Percentiles rank a stretch among this genome's conserved stretches.
Conservation (phyloP, 768 basidiomycete genomes). For the Fistulinella prunicolor region DNA sequence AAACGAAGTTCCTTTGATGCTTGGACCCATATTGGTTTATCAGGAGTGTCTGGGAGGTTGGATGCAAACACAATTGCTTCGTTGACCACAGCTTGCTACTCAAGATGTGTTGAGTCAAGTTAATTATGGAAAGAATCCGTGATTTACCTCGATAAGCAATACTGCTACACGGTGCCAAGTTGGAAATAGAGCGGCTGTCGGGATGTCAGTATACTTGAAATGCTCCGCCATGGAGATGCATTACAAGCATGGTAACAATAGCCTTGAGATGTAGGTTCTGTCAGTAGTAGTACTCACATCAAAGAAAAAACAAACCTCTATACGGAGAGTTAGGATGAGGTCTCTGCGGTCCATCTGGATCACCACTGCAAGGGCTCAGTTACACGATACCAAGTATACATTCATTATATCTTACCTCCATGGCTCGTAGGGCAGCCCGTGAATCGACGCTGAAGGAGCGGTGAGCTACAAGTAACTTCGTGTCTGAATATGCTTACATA, state of each 20-base stretch:
- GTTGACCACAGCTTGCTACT: constrained; percentile 18
- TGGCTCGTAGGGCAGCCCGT: constrained; percentile 15
- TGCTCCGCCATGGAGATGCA: neutral
- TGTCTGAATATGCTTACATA: constrained; percentile 2
- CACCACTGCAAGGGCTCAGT: constrained; percentile 12
- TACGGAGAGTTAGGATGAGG: constrained; percentile 5
- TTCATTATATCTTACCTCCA: constrained; percentile 5
- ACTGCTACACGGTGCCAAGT: constrained; percentile 18
- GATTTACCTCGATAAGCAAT: constrained; percentile 14
- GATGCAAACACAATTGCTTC: constrained; percentile 15
- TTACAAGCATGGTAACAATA: constrained; percentile 22
- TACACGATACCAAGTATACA: too few relatives aligned
- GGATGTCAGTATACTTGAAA: neutral
- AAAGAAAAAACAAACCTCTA: constrained; percentile 1
- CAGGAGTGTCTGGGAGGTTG: neutral
- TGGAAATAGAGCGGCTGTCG: constrained; percentile 20
- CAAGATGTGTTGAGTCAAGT: too few relatives aligned
- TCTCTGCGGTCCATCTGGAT: constrained; percentile 11
- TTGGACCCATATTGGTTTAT: constrained; percentile 9
- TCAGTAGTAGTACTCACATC: neutral
- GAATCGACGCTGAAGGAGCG: constrained; percentile 9
- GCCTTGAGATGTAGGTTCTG: constrained; percentile 4
- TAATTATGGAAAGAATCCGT: neutral
- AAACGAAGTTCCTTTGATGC: constrained; percentile 13
- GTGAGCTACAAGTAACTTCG: neutral